Evolutionary conservation across 371 early-diverging fungal species (phyloP), one percentile per base, ranked within the genome.

Genomic region (Circinella minor): DNA sequence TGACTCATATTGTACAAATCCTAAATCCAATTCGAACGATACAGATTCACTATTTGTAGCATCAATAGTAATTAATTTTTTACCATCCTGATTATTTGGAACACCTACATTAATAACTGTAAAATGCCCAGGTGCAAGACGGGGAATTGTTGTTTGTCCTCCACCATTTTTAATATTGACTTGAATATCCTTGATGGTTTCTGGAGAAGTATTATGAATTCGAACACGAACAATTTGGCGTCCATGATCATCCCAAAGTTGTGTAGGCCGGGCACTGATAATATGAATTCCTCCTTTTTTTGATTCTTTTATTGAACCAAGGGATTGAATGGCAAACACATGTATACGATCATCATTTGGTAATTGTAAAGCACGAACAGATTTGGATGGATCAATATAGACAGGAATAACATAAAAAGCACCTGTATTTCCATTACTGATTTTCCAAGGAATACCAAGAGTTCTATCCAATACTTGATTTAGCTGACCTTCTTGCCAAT

Each of bases 401-500:
- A 81, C 46, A 0, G 81, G 81, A 5, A 70, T 51, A 0, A 66
- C 65, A 49, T 69, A 67, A 5, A 81, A 49, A 14, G 43, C 36
- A 4, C 65, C 81, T 36, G 34, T 48, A 4, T 48, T 60, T 1
- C 65, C 55, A 5, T 61, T 66, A 27, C 36, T 71, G 8, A 73
- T 38, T 47, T 36, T 36, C n/a, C 71, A 73, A 1, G 61, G 36
- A 1, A 71, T 20, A 39, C 48, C 55, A 49, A 71, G 66, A 17
- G 64, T 46, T 3, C 73, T 43, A n/a, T 57, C 57, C 8, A 57
- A n/a, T 27, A 67, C 36, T 38, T 69, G 60, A 43, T 36, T 11
- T 61, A 63, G 36, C 4, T 73, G 73, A 38, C 62, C 20, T 48
- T 66, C 77, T 65, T 78, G 76, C 81, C 79, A 81, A 55, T 81